Evolutionary conservation across 192 early-diverging fungal species (phyloP).

Genomic region (Lunasporangiospora selenospora): DNA sequence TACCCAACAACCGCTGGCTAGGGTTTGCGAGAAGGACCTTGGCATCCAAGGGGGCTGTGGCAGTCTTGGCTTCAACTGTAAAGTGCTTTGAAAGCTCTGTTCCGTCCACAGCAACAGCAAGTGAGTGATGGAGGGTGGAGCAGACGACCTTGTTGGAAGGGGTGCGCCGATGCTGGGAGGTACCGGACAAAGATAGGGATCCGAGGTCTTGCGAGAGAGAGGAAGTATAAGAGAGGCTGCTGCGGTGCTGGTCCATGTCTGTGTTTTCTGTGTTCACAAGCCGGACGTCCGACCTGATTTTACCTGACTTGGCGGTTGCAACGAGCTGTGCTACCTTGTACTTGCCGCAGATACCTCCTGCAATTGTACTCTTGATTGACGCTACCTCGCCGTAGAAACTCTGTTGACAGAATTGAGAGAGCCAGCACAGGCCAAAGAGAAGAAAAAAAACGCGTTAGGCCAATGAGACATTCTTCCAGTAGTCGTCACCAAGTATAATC

Average conservation of each 20-base stretch:
- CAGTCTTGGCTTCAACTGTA: conserved; percentile 45
- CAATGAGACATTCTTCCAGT: too few species aligned
- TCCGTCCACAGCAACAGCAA: conserved; percentile 24
- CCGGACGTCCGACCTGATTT: conserved; percentile 24
- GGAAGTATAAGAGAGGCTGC: too few species aligned
- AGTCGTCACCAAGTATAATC: too few species aligned
- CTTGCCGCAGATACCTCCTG: conserved; percentile 27
- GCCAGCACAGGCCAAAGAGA: too few species aligned
- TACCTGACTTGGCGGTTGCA: conserved; percentile 22
- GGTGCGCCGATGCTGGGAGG: conserved; percentile 11
- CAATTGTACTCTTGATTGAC: conserved; percentile 13
- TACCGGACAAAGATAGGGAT: too few species aligned
- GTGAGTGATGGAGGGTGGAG: conserved; percentile 22
- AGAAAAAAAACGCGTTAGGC: not conserved
- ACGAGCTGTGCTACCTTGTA: conserved; percentile 28
- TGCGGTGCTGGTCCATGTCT: too few species aligned
- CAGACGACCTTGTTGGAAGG: conserved; percentile 46
- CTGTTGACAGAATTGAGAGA: not conserved
- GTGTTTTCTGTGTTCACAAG: conserved; percentile 40
- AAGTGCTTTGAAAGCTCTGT: conserved; percentile 30
- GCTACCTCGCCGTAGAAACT: conserved; percentile 43
- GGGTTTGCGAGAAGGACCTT: conserved; percentile 34
- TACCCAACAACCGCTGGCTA: conserved; percentile 21
- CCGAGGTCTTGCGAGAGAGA: too few species aligned
- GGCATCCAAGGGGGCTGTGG: conserved; percentile 36